phyloP scores from a whole-genome alignment of 2,329 filamentous ascomycete species.

The Biscogniauxia sp. region DNA sequence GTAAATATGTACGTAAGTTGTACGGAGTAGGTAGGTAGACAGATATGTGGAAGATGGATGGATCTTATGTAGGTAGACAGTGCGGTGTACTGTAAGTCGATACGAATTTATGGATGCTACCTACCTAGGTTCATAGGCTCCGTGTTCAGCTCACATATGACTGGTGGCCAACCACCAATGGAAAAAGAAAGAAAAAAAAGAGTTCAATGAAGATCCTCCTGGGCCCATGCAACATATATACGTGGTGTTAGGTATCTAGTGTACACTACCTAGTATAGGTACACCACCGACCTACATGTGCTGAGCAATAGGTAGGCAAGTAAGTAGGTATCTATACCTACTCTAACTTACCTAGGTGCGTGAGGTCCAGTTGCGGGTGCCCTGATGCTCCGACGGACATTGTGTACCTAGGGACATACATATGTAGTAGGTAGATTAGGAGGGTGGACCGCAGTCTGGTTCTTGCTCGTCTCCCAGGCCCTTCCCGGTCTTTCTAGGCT shows the following conservation, averaged over 20 bases:
- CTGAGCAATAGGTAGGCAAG: too few species aligned
- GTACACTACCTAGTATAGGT: too few species aligned
- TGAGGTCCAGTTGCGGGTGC: too few species aligned
- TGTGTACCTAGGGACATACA: background rate
- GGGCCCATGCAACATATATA: background rate
- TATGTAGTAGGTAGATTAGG: background rate
- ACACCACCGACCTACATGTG: background rate
- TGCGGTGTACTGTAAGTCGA: constrained; percentile 1
- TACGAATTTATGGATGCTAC: background rate
- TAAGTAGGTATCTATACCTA: too few species aligned
- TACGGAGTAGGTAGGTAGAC: constrained; percentile 2
- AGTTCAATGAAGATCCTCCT: background rate
- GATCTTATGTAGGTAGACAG: constrained; percentile 2
- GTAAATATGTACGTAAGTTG: too few species aligned
- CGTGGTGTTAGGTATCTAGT: background rate
- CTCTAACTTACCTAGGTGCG: too few species aligned
- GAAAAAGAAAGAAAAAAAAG: background rate
- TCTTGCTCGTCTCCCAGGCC: background rate
- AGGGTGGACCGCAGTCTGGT: background rate
- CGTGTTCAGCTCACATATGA: too few species aligned
- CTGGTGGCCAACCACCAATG: background rate
- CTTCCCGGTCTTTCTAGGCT: background rate
- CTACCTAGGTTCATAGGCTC: too few species aligned
- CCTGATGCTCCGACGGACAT: background rate
- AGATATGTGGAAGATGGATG: constrained; percentile 7